phyloP scores from a whole-genome alignment of 257 asterid species.

The Henckelia pumila region DNA sequence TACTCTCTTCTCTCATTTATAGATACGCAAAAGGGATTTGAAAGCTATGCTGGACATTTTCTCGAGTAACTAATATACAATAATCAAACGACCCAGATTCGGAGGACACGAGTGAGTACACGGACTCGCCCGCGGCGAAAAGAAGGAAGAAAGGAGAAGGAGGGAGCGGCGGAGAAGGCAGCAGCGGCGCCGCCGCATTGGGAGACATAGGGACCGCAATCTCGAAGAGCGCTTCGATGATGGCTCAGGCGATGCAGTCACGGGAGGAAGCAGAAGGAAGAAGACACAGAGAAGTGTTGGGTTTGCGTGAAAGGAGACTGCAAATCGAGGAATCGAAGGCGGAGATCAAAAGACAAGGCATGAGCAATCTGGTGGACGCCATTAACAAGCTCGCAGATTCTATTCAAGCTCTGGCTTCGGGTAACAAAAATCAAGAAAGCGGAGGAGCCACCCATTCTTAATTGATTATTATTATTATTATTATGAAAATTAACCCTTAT shows the following conservation, averaged over 20 bases:
- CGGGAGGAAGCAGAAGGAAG: slow-evolving; percentile 52
- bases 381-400: slow-evolving; percentile 81
- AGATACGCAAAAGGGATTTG: background rate
- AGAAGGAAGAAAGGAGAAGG: slow-evolving; percentile 48
- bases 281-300: slow-evolving; percentile 65
- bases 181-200: background rate
- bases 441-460: too few species aligned
- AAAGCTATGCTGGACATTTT: too few species aligned
- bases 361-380: slow-evolving; percentile 74
- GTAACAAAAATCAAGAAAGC: slow-evolving; percentile 25
- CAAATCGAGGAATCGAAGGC: slow-evolving; percentile 79
- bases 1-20: slow-evolving; percentile 29
- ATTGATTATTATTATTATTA: too few species aligned
- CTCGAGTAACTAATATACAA: too few species aligned
- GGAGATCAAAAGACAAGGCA: slow-evolving; percentile 72
- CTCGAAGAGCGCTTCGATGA: slow-evolving; percentile 41
- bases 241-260: slow-evolving; percentile 42
- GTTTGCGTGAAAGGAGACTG: slow-evolving; percentile 64
- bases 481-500: background rate
- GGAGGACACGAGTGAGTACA: slow-evolving; percentile 48
- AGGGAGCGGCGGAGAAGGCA: slow-evolving; percentile 31
- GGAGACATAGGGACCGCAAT: slow-evolving; percentile 44
- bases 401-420: slow-evolving; percentile 59
- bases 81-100: slow-evolving; percentile 24
- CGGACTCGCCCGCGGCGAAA: slow-evolving; percentile 68